A percentile compares a stretch with the other conserved stretches of the same genome.
Conservation (phyloP, 2,329 filamentous ascomycete species). For the Paraconiothyrium brasiliense region DNA sequence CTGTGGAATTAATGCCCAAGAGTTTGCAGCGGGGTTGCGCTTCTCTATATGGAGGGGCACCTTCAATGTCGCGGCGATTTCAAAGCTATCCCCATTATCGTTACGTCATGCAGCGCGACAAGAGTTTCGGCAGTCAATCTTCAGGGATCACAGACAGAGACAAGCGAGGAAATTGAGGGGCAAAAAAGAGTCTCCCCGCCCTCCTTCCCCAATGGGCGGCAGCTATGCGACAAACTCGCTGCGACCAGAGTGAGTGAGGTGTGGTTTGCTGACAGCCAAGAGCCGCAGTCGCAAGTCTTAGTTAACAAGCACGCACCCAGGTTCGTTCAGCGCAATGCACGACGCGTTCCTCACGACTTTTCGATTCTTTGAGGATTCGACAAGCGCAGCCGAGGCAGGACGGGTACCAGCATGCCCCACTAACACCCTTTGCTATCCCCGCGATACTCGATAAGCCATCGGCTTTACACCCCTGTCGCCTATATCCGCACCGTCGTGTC, state of each 20-base stretch:
- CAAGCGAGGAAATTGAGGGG: conserved; percentile 10
- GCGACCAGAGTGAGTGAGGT: neutral
- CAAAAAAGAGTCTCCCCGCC: neutral
- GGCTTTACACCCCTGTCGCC: neutral
- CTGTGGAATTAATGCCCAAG: neutral
- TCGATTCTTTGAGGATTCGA: neutral
- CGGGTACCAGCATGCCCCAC: neutral
- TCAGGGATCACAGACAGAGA: neutral
- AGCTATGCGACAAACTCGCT: neutral
- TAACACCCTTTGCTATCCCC: neutral
- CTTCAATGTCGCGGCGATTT: conserved; percentile 4
- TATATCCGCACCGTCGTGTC: neutral
- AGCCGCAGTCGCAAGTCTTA: neutral
- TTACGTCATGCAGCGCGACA: conserved; percentile 8
- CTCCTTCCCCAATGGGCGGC: neutral
- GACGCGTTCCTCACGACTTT: neutral
- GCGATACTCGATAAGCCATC: neutral
- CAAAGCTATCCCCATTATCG: neutral
- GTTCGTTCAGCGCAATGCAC: neutral
- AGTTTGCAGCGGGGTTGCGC: neutral
- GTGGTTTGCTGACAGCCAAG: neutral
- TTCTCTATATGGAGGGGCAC: conserved; percentile 5
- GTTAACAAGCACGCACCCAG: neutral
- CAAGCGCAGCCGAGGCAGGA: neutral
- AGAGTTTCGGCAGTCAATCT: neutral